phyloP scores from a whole-genome alignment of 2,329 filamentous ascomycete species.

The Cladosporium sp. region DNA sequence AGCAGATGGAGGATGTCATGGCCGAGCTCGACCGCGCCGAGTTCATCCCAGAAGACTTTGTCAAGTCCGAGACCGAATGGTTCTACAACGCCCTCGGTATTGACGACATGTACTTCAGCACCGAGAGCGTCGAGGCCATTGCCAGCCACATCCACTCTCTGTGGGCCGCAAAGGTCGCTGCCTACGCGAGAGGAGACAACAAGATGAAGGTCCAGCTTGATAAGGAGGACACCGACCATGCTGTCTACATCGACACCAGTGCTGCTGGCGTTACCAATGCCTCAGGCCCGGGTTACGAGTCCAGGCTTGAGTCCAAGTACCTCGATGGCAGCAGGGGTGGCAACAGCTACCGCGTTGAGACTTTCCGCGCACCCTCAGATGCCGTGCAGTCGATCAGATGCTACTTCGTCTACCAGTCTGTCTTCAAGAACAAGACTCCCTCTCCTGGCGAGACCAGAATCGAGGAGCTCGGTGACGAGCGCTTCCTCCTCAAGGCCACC shows the following conservation, averaged over 20 bases:
- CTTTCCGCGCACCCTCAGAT: constrained; percentile 83
- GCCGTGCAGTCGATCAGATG: constrained; percentile 74
- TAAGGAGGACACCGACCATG: constrained; percentile 91
- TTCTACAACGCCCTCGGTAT: constrained; percentile 98
- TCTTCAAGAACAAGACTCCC: constrained; percentile 74
- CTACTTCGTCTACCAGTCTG: constrained; percentile 98
- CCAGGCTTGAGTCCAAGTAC: constrained; percentile 91
- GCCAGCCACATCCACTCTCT: constrained; percentile 92
- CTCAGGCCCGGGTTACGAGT: constrained; percentile 84
- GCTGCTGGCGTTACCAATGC: constrained; percentile 74
- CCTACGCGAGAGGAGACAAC: constrained; percentile 88
- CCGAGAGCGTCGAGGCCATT: constrained; percentile 79
- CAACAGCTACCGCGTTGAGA: constrained; percentile 88
- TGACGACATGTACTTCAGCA: constrained; percentile 96
- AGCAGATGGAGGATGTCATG: constrained; percentile 90
- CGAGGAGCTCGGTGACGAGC: constrained; percentile 85
- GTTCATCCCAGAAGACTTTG: constrained; percentile 79
- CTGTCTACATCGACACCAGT: constrained; percentile 98
- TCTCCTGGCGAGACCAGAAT: constrained; percentile 75
- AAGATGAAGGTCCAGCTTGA: constrained; percentile 90
- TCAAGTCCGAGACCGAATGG: constrained; percentile 85
- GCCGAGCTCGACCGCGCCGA: constrained; percentile 70
- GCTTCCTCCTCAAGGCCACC: constrained; percentile 93
- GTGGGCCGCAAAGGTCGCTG: constrained; percentile 94
- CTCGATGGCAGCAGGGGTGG: constrained; percentile 69